Evolutionary conservation across 2,329 filamentous ascomycete genomes (phyloP).

Genomic region (Microdochium trichocladiopsis): DNA sequence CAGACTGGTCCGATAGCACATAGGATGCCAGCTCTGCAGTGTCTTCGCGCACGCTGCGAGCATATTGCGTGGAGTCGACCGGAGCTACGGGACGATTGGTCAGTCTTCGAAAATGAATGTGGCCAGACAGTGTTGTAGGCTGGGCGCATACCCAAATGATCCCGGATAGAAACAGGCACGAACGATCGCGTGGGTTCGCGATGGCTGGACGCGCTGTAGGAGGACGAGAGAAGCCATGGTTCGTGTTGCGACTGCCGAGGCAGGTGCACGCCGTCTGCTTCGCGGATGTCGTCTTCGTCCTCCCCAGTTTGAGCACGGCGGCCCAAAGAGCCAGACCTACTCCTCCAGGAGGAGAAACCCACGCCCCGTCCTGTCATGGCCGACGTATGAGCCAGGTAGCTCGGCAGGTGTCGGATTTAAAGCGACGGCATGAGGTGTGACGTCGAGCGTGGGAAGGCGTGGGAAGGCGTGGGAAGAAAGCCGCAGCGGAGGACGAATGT

Average conservation of each 20-base stretch:
- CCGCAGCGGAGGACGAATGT: neutral
- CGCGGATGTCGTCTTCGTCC: constrained; percentile 19
- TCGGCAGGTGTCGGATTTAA: neutral
- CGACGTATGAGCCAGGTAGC: neutral
- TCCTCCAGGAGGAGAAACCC: constrained; percentile 42
- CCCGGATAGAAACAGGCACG: constrained; percentile 58
- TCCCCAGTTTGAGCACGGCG: constrained; percentile 18
- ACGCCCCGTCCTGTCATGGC: constrained; percentile 39
- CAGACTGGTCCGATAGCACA: constrained; percentile 59
- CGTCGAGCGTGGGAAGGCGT: neutral
- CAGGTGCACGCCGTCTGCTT: constrained; percentile 11
- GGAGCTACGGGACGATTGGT: constrained; percentile 28
- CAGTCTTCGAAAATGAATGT: constrained; percentile 7
- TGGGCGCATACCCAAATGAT: constrained; percentile 43
- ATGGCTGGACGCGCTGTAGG: constrained; percentile 32
- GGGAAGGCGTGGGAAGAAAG: neutral
- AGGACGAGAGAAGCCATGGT: constrained; percentile 20
- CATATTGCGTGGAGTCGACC: constrained; percentile 65
- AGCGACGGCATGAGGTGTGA: neutral
- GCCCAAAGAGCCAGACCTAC: constrained; percentile 26
- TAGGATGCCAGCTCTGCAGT: constrained; percentile 83
- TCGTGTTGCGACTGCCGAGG: constrained; percentile 10
- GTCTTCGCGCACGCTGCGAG: constrained; percentile 74
- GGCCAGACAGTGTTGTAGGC: neutral
- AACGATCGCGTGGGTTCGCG: constrained; percentile 67